A percentile compares a stretch with the other conserved stretches of the same genome.
These are phyloP conservation scores for Fraxinus pennsylvanica DNA, from an alignment of 257 asterid genomes.

Conservation along the genomic window DNA sequence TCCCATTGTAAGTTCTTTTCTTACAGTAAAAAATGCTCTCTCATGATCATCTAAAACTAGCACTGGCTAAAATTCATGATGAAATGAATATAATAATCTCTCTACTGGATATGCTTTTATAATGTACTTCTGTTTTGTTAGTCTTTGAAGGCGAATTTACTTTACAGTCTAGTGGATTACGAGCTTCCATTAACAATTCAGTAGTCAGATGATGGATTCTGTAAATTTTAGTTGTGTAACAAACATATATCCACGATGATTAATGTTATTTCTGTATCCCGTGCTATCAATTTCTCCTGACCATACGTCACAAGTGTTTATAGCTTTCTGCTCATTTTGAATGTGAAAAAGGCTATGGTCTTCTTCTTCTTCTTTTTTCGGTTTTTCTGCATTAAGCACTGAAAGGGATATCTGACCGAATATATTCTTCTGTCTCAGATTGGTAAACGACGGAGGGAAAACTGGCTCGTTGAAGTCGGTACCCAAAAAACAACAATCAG, in stretches of 20 bases:
- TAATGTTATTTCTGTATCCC: background rate
- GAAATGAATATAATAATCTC: too few species aligned
- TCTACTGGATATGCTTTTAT: background rate
- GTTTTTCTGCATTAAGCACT: background rate
- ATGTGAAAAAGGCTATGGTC: too few species aligned
- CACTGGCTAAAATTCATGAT: background rate
- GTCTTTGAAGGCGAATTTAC: background rate
- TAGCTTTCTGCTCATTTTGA: too few species aligned
- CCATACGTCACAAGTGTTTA: too few species aligned
- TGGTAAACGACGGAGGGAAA: constrained; percentile 39
- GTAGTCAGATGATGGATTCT: background rate
- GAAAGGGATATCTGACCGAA: background rate
- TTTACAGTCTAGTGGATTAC: background rate
- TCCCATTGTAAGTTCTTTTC: constrained; percentile 58
- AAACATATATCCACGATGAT: background rate
- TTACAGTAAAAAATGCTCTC: background rate
- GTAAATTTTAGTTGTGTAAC: background rate
- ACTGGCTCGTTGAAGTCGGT: constrained; percentile 29
- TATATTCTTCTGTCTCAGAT: constrained; percentile 34
- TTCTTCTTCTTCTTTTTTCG: too few species aligned
- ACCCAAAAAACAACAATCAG: constrained; percentile 28
- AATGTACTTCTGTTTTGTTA: background rate
- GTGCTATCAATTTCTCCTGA: background rate
- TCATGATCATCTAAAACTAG: background rate
- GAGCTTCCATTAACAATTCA: background rate